Percentiles rank a stretch among this genome's conserved stretches.
Conservation (phyloP, 106 monocot genomes). For the Agapanthus africanus region DNA sequence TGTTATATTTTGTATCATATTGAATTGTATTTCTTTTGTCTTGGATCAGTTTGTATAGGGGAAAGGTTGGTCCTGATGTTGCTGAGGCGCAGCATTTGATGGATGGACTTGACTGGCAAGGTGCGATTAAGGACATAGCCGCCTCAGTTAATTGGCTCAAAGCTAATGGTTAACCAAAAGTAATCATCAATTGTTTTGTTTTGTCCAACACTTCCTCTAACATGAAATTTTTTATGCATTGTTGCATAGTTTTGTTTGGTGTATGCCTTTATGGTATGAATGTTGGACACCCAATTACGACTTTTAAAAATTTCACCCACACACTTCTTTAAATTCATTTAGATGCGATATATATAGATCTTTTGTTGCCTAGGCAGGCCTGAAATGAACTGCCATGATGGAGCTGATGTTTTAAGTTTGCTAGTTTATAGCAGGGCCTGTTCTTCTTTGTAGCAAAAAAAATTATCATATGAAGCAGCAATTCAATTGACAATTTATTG, state of each 20-base stretch:
- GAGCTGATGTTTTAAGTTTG: too few relatives aligned
- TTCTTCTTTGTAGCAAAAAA: too few relatives aligned
- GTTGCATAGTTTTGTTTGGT: background rate
- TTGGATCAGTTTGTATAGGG: conserved; percentile 64
- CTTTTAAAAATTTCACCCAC: too few relatives aligned
- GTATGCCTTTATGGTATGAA: too few relatives aligned
- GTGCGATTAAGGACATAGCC: conserved; percentile 77
- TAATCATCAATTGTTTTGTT: conserved; percentile 1
- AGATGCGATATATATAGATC: too few relatives aligned
- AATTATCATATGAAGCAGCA: too few relatives aligned
- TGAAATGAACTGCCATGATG: too few relatives aligned
- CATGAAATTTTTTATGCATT: background rate
- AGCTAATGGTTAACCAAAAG: conserved; percentile 79
- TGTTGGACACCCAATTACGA: too few relatives aligned
- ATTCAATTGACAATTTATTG: too few relatives aligned
- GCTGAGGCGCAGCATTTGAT: conserved; percentile 93
- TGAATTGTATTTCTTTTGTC: conserved; percentile 3
- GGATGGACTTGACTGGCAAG: conserved; percentile 80
- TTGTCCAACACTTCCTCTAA: background rate
- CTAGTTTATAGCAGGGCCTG: too few relatives aligned
- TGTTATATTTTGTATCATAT: background rate
- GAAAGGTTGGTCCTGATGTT: conserved; percentile 80
- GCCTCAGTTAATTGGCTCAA: conserved; percentile 94
- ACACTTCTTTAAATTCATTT: too few relatives aligned
- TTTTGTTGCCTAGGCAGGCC: too few relatives aligned